Evolutionary conservation across 306 rosid genomes (phyloP), one percentile per base, ranked within the genome.

Genomic region (Potentilla sterilis): DNA sequence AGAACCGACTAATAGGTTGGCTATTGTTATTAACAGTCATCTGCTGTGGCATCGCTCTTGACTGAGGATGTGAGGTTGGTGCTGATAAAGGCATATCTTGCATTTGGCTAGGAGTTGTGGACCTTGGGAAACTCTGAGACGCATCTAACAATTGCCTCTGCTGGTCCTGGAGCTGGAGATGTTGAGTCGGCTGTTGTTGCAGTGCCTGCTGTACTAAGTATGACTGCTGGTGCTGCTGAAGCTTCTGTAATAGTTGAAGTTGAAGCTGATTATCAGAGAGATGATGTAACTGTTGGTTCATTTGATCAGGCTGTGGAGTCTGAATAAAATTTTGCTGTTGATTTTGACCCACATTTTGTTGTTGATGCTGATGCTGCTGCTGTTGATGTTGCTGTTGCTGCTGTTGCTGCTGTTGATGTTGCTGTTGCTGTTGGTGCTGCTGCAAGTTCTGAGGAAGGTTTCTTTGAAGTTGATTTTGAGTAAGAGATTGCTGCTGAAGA

Each of bases 201-300:
- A 79, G 62, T 42, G 93, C 85, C 79, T 92, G 98, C 76, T 93
- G 97, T 18, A 87, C 85, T 74, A 91, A 75, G 83, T 80, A 72
- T 19, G 91, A 79, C 74, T 91, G 96, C 65, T 87, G 87, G 71
- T 87, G 96, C 73, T 89, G 98, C 72, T 92, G 96, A 79, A 88
- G 86, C 88, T 89, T 90, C 75, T 92, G 96, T 59, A 95, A 73
- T 72, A 95, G 83, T 67, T 87, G 97, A 81, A 86, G 62, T 68
- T 87, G 93, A 78, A 88, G 70, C 80, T 88, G 96, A 79, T 75
- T 87, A 28, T 95, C 98, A 7, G 98, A 86, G 77, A 90, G 77
- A 68, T 81, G 75, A 58, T 81, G 96, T 6, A 88, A 80, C 63
- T 87, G 96, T 81, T 82, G 97, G 76, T 82, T 86, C 34, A 80